Evolutionary conservation across 2,329 filamentous ascomycete species (phyloP).

Genomic region (Pseudogymnoascus sp.): DNA sequence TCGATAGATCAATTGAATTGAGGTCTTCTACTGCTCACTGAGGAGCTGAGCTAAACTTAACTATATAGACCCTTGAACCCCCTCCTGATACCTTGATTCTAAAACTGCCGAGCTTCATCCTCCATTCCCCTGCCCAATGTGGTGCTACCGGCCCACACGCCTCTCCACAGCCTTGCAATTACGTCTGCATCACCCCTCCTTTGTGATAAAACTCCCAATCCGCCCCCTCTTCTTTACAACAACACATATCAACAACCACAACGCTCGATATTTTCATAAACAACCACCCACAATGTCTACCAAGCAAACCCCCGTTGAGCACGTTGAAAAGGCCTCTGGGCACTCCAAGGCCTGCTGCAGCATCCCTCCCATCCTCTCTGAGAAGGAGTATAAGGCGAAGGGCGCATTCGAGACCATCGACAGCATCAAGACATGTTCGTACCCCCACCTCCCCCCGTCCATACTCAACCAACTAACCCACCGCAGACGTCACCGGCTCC

Average conservation of each 20-base stretch:
- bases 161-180: not conserved
- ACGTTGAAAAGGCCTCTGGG: not conserved
- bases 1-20: not conserved
- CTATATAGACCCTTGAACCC: not conserved
- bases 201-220: not conserved
- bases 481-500: conserved; percentile 39
- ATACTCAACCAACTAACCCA: not conserved
- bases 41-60: not conserved
- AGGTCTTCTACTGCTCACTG: not conserved
- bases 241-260: not conserved
- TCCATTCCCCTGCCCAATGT: not conserved
- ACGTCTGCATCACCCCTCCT: not conserved
- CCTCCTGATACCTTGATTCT: not conserved
- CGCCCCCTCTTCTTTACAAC: not conserved
- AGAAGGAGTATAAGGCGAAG: conserved; percentile 33
- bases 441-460: not conserved
- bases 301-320: not conserved
- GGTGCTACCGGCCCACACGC: not conserved
- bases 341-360: conserved; percentile 21
- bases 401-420: conserved; percentile 46
- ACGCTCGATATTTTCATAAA: not conserved
- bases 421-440: conserved; percentile 39
- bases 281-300: not conserved
- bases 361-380: conserved; percentile 26
- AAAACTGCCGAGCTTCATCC: not conserved